Evolutionary conservation across 768 basidiomycete genomes (phyloP), one percentile per base, ranked within the genome.

Genomic region (Leucocoprinus sp.): DNA sequence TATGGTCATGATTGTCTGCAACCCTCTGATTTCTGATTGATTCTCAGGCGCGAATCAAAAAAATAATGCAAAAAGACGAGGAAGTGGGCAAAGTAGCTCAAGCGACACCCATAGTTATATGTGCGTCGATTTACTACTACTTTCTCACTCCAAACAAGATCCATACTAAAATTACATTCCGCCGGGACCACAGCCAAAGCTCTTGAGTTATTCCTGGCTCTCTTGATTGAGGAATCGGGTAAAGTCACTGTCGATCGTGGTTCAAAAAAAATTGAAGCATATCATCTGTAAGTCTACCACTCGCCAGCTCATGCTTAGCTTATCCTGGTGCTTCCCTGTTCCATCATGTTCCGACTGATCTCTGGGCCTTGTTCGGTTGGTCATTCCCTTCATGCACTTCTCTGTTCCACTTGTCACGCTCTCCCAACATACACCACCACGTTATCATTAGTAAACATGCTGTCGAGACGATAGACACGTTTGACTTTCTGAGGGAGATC

Each of bases 11-110:
- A 17, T 17, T 37, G 11, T 26, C 19, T 40, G 35, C n/a, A 11
- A 21, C 9, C 17, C 21, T 11, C 12, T 4, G n/a, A 5, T 8
- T 39, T 24, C 28, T 37, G 22, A 45, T 18, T 18, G 9, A 8
- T 23, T n/a, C 34, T 22, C 53, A 95, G 93, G 93, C 95, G 3
- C 84, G 95, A 36, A 98, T 98, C 69, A 98, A 97, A 75, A 89
- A 91, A 70, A 96, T 97, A 45, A 98, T 98, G 90, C 95, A 98
- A 70, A 92, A 93, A 61, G 95, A 98, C 59, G 95, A 98, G 60
- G 95, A 98, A 60, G 95, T 98, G 15, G 95, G 95, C 48, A 98
- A 98, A 62, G 91, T 98, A 24, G 92, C 95, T 2, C 90, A 93
- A 60, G 93, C 91, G 21, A 95, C 93, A 3, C 95, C 95, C 0